Percentiles rank a stretch among this genome's conserved stretches.
Conservation (phyloP, 768 basidiomycete genomes). For the Tephrocybe sp. region DNA sequence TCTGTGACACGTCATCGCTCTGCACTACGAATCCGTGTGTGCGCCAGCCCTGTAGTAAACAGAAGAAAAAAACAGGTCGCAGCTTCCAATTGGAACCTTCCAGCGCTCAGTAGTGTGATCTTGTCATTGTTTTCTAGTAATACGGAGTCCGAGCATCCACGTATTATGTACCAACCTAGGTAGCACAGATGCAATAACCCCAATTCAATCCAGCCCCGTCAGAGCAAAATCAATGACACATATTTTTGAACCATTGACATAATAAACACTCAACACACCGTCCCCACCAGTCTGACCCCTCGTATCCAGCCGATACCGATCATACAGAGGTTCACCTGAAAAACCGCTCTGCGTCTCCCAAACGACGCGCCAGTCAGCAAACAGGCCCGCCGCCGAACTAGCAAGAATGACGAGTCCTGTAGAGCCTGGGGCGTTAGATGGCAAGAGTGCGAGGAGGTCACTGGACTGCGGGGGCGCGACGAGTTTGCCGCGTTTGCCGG, state of each 20-base stretch:
- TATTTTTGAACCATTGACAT: background rate
- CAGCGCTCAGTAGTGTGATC: too few relatives aligned
- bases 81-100: too few relatives aligned
- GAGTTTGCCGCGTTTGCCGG: background rate
- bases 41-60: too few relatives aligned
- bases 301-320: background rate
- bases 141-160: too few relatives aligned
- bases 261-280: background rate
- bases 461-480: background rate
- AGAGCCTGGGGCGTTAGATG: background rate
- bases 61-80: too few relatives aligned
- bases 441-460: background rate
- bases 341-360: background rate
- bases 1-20: too few relatives aligned
- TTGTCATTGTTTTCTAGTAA: too few relatives aligned
- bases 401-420: background rate
- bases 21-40: too few relatives aligned
- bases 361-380: background rate
- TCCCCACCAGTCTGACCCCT: background rate
- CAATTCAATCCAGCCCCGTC: background rate
- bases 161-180: too few relatives aligned
- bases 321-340: background rate
- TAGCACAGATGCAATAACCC: too few relatives aligned
- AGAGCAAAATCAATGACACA: background rate
- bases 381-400: background rate